Evolutionary conservation across 768 basidiomycete genomes (phyloP), one percentile per base, ranked within the genome.

Genomic region (Tulasnella sp.): DNA sequence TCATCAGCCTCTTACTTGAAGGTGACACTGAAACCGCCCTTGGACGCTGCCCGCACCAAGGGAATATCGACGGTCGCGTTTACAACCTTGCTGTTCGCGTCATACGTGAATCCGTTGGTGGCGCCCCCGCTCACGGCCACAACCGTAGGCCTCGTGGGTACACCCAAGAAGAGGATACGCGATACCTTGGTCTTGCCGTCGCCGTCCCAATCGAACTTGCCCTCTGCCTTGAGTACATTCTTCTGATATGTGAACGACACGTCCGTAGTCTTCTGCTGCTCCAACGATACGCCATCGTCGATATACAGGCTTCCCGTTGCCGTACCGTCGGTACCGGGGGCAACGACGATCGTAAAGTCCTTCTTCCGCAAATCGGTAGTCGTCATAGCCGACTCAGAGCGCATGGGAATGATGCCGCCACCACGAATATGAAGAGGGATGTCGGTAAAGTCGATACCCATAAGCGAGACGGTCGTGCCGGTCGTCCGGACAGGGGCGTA

Each of bases 371-470:
- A 67, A 59, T 69, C 73, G 2, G 72, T 68, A 0, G 81, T 84
- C 19, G 82, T 84, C 79, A 81, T 80, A 40, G 80, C 73, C 27
- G 75, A 72, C 50, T 73, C 63, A 1, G 64, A 70, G 35, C 83
- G 75, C 31, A 84, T 68, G 3, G 82, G 82, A 1, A 84, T 67
- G 35, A 86, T 69, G 1, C 68, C 68, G 11, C 82, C 82, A 43
- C 82, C 77, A 43, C 71, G 72, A 67, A 84, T 82, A 64, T 81
- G 74, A 36, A 84, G 65, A 1, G 82, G 82, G 51, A 84, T 84
- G 31, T 75, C 63, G 4, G 77, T 79, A 62, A 77, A 76, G 57
- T 72, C 68, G 59, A 83, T 70, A 63, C 78, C 32, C 41, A 50
- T 42, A 19, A 64, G 58, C 12, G 71, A 72, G 49, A 79, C 65